These are phyloP conservation scores for Eleusine indica DNA, from an alignment of 176 grass and related monocot genomes.

Conservation along the genomic window DNA sequence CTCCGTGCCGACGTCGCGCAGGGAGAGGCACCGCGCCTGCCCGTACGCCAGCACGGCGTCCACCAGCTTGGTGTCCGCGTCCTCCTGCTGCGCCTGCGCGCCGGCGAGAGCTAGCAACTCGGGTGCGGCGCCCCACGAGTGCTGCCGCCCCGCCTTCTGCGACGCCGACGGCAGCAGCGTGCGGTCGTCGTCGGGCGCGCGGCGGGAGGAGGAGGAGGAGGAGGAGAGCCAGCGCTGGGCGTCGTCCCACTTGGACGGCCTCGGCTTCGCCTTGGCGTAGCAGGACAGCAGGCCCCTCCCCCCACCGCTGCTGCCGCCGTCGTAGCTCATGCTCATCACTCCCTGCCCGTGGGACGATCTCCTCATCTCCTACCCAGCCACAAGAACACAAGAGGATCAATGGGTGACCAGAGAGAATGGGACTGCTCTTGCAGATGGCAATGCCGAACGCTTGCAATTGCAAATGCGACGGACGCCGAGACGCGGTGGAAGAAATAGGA, in stretches of 20 bases:
- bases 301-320: conserved; percentile 5
- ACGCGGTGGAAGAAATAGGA: background rate
- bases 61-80: conserved; percentile 61
- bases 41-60: conserved; percentile 45
- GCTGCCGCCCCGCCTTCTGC: conserved; percentile 38
- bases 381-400: background rate
- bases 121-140: conserved; percentile 49
- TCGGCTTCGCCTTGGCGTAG: conserved; percentile 55
- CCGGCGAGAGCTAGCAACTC: too few species aligned
- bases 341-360: background rate
- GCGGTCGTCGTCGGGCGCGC: conserved; percentile 40
- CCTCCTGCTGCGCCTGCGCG: background rate
- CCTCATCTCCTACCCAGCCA: conserved; percentile 4
- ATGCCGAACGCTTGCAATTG: background rate
- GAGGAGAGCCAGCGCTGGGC: conserved; percentile 75
- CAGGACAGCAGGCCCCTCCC: conserved; percentile 36
- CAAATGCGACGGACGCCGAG: background rate
- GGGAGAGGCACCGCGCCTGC: conserved; percentile 34
- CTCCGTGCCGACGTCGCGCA: conserved; percentile 84
- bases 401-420: background rate
- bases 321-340: conserved; percentile 13
- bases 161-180: conserved; percentile 51
- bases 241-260: conserved; percentile 93
- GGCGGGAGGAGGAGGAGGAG: conserved; percentile 25
- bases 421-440: background rate